phyloP scores from a whole-genome alignment of 768 basidiomycete genomes.

The Suillus discolor region DNA sequence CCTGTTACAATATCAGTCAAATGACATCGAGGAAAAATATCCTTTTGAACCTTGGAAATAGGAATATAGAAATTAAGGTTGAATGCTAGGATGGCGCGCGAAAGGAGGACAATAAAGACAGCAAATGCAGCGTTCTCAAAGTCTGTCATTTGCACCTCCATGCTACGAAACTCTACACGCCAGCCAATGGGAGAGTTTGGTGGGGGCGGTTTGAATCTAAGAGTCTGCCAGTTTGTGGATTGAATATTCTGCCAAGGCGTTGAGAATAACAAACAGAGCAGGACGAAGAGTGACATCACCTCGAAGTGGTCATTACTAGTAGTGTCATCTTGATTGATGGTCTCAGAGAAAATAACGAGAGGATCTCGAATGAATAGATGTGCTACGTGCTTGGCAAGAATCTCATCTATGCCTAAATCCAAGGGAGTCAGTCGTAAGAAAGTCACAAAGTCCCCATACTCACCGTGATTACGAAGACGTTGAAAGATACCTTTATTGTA shows the following conservation, averaged over 20 bases:
- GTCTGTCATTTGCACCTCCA: constrained; percentile 99
- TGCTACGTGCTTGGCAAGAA: constrained; percentile 88
- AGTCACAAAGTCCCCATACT: constrained; percentile 19
- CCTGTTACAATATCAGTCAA: constrained; percentile 48
- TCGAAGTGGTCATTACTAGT: constrained; percentile 95
- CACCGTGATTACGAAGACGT: constrained; percentile 74
- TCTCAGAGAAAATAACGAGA: constrained; percentile 92
- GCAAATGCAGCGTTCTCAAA: constrained; percentile 99
- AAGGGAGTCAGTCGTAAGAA: not conserved
- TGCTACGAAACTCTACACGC: constrained; percentile 97
- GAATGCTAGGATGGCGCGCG: constrained; percentile 89
- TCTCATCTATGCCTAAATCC: constrained; percentile 74
- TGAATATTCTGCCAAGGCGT: constrained; percentile 77
- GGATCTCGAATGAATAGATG: constrained; percentile 99
- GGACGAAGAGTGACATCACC: constrained; percentile 41
- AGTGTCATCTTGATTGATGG: constrained; percentile 87
- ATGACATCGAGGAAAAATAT: not conserved
- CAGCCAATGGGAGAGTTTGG: constrained; percentile 92
- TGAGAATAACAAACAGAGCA: constrained; percentile 6
- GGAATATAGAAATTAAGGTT: constrained; percentile 95
- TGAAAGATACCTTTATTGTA: constrained; percentile 75
- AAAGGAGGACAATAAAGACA: constrained; percentile 91
- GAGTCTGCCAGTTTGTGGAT: constrained; percentile 99
- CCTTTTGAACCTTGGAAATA: constrained; percentile 78
- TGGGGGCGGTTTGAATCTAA: constrained; percentile 98